Percentiles rank a stretch among this genome's conserved stretches.
These are phyloP conservation scores for Dorcoceras hygrometricum DNA, from an alignment of 257 asterid species.

Conservation along the genomic window DNA sequence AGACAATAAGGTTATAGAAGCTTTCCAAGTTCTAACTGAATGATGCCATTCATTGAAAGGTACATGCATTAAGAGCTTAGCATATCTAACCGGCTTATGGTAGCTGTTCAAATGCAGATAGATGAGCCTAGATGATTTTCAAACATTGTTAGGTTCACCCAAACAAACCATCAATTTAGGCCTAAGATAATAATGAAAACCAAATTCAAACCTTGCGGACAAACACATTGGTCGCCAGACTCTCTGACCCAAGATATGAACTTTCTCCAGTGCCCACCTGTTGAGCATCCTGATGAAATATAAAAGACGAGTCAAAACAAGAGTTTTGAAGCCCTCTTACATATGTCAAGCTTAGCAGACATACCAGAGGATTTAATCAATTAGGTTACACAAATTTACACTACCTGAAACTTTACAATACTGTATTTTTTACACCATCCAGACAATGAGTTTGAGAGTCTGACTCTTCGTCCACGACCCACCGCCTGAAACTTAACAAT, in stretches of 20 bases:
- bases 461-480: conserved; percentile 71
- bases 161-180: conserved; percentile 4
- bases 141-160: no score
- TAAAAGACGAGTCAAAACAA: background rate
- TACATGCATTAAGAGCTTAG: background rate
- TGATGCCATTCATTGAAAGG: background rate
- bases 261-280: conserved; percentile 37
- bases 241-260: conserved; percentile 34
- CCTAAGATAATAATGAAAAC: conserved; percentile 20
- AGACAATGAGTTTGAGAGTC: conserved; percentile 39
- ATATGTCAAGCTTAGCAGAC: background rate
- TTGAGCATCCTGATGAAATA: conserved; percentile 32
- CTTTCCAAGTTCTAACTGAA: background rate
- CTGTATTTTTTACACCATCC: conserved; percentile 26
- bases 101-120: background rate
- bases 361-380: conserved; percentile 13
- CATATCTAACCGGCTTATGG: background rate
- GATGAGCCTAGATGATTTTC: background rate
- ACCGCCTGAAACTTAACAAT: conserved; percentile 73
- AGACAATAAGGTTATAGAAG: background rate
- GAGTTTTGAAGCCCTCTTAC: conserved; percentile 6
- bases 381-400: conserved; percentile 12
- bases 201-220: conserved; percentile 55
- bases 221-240: conserved; percentile 55
- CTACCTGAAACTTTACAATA: conserved; percentile 34